Evolutionary conservation across 441 rosid species (phyloP), one percentile per base, ranked within the genome.

Genomic region (Melastoma candidum): DNA sequence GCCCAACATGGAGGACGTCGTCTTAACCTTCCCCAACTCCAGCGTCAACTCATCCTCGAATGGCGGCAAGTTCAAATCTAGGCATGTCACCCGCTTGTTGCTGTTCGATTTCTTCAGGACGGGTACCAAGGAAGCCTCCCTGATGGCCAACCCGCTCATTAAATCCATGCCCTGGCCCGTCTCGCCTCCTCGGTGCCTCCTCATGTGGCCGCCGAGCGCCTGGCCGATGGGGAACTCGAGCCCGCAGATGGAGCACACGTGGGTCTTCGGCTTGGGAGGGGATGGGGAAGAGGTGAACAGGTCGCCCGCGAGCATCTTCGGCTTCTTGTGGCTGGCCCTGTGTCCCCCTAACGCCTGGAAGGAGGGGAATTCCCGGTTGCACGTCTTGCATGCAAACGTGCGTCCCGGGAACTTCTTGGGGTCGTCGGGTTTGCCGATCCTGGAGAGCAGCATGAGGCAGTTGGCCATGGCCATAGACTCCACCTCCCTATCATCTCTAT

Each of bases 181-280:
- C 46, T 48, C 14, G 29, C 51, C 54, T 14, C 74, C 61, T 57
- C 77, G 72, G 56, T 83, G 90, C 68, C 82, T 75, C 76, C 90
- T 83, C 90, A 83, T 83, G 53, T 83, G 90, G 14, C 90, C 90
- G 1, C 90, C 90, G 4, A 80, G 76, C 3, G 90, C 90, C 62
- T 83, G 90, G 22, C 90, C 90, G 1, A 83, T 60, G 0, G 77
- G 63, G 48, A 83, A 83, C 61, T 78, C 85, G 1, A 72, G 69
- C 8, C 90, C 90, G 12, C 90, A 83, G 27, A 78, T 73, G 3
- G 83, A 74, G 63, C 90, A 83, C 73, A 68, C 76, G 50, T 83
- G 90, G 11, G 70, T 71, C 69, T 77, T 77, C 26, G 78, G 70
- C 63, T 78, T 80, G 22, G 67, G 46, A 0, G 68, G 76, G 3